A percentile compares a stretch with the other conserved stretches of the same genome.
phyloP scores from a whole-genome alignment of 2,329 filamentous ascomycete genomes.

The Colletotrichum falcatum region DNA sequence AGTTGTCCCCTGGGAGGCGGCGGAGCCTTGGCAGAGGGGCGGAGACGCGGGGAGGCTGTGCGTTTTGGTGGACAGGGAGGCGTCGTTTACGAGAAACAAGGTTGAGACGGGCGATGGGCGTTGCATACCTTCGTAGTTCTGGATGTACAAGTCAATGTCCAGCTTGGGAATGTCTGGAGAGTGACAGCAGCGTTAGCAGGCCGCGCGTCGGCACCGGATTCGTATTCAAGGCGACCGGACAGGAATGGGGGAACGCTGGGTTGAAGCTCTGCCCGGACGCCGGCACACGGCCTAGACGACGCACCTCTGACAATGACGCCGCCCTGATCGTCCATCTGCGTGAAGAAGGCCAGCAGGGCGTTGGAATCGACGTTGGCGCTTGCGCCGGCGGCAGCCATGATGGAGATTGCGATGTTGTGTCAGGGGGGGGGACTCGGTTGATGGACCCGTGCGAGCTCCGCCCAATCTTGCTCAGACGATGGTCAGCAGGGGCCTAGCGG shows the following conservation, averaged over 20 bases:
- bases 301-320: conserved; percentile 62
- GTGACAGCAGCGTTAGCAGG: conserved; percentile 34
- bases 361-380: conserved; percentile 32
- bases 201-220: conserved; percentile 37
- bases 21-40: conserved; percentile 35
- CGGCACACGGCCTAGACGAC: conserved; percentile 28
- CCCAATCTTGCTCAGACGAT: conserved; percentile 26
- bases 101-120: conserved; percentile 16
- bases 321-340: conserved; percentile 59
- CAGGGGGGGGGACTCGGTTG: conserved; percentile 9
- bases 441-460: conserved; percentile 20
- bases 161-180: conserved; percentile 73
- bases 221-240: conserved; percentile 14
- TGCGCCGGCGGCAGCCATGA: conserved; percentile 53
- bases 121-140: conserved; percentile 84
- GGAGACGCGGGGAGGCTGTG: conserved; percentile 33
- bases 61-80: conserved; percentile 24
- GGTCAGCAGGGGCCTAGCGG: conserved; percentile 30
- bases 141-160: conserved; percentile 90
- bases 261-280: conserved; percentile 25
- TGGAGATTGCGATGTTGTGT: conserved; percentile 40
- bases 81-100: conserved; percentile 33
- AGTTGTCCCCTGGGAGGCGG: conserved; percentile 6
- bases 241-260: conserved; percentile 18
- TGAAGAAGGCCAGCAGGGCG: conserved; percentile 57